phyloP scores from a whole-genome alignment of 768 basidiomycete genomes.

The Tricholoma sp. region DNA sequence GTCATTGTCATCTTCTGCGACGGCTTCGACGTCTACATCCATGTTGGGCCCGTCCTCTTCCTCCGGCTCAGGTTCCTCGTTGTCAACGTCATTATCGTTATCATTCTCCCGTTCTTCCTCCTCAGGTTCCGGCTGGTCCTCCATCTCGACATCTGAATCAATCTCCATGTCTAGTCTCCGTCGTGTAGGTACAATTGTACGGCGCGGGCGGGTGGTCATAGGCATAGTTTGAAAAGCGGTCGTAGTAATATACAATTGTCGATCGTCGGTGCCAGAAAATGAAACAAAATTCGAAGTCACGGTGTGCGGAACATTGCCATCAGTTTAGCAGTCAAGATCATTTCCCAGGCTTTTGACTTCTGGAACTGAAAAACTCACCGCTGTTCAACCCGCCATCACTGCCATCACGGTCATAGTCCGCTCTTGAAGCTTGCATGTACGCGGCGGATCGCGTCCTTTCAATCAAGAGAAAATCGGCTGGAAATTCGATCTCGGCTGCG shows the following conservation, averaged over 20 bases:
- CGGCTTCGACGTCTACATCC: constrained; percentile 35
- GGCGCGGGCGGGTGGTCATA: constrained; percentile 13
- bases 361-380: constrained; percentile 12
- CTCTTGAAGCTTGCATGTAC: neutral
- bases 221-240: constrained; percentile 10
- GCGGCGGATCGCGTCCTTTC: neutral
- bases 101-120: neutral
- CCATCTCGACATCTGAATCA: constrained; percentile 10
- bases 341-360: constrained; percentile 15
- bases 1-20: constrained; percentile 30
- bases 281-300: neutral
- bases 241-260: neutral
- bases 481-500: neutral
- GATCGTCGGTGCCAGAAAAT: neutral
- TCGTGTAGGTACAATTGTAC: constrained; percentile 9
- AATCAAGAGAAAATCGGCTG: neutral
- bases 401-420: neutral
- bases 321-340: constrained; percentile 13
- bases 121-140: constrained; percentile 3
- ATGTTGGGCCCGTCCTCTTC: constrained; percentile 30
- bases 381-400: constrained; percentile 5
- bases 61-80: constrained; percentile 15
- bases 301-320: constrained; percentile 7
- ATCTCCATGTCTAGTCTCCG: constrained; percentile 13
- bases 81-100: constrained; percentile 22